Conservation (phyloP, 1,139 yeast genomes). For the Geotrichum europaeum region DNA sequence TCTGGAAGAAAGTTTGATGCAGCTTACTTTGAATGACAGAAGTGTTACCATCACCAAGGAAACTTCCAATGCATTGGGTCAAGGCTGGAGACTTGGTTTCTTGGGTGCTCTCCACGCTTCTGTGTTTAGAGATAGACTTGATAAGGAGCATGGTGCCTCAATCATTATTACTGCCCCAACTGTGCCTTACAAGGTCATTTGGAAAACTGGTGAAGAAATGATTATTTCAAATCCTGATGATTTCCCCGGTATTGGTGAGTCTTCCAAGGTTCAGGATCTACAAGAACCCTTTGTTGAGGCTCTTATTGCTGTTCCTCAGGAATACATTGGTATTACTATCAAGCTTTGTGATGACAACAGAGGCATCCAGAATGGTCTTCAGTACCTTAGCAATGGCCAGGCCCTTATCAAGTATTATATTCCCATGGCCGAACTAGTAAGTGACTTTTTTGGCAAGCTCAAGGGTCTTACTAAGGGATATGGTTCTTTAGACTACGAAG, state of each 20-base stretch:
- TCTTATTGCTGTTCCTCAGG: slow-evolving; percentile 84
- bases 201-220: slow-evolving; percentile 54
- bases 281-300: slow-evolving; percentile 92
- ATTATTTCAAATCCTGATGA: slow-evolving; percentile 85
- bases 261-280: slow-evolving; percentile 46
- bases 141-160: slow-evolving; percentile 89
- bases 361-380: slow-evolving; percentile 75
- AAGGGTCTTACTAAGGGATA: slow-evolving; percentile 89
- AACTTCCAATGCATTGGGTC: slow-evolving; percentile 90
- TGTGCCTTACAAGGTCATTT: slow-evolving; percentile 77
- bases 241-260: slow-evolving; percentile 56
- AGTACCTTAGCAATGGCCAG: slow-evolving; percentile 75
- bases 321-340: slow-evolving; percentile 81
- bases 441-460: slow-evolving; percentile 88
- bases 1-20: slow-evolving; percentile 84
- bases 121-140: slow-evolving; percentile 85
- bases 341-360: slow-evolving; percentile 77
- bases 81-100: slow-evolving; percentile 96
- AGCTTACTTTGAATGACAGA: slow-evolving; percentile 83
- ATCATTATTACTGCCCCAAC: slow-evolving; percentile 93
- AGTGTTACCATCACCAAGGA: slow-evolving; percentile 86
- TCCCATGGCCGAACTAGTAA: slow-evolving; percentile 86
- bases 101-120: slow-evolving; percentile 92
- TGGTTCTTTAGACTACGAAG: slow-evolving; percentile 93
- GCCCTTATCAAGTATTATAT: slow-evolving; percentile 70